Conservation (phyloP, 2,329 filamentous ascomycete genomes). For the Fusarium sp. region DNA sequence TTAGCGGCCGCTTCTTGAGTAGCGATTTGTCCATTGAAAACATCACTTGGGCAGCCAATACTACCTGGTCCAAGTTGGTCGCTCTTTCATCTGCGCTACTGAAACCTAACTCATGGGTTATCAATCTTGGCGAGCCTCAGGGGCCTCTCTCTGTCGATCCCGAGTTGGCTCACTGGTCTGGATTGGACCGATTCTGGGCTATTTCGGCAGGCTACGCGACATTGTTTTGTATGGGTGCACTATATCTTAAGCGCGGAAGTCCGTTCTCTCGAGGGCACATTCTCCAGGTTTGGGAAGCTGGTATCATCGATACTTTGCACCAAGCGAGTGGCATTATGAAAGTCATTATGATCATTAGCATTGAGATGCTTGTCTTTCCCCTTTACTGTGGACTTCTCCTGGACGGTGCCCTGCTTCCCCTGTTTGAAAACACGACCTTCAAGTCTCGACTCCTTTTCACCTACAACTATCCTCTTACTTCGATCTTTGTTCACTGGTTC, state of each 20-base stretch:
- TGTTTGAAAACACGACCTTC: slow-evolving; percentile 86
- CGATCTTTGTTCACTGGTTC: slow-evolving; percentile 98
- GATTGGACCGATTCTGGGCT: slow-evolving; percentile 74
- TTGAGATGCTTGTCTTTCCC: slow-evolving; percentile 98
- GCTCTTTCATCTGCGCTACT: slow-evolving; percentile 49
- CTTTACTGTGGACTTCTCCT: slow-evolving; percentile 94
- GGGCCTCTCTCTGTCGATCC: slow-evolving; percentile 60
- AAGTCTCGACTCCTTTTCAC: slow-evolving; percentile 84
- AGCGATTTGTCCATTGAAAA: slow-evolving; percentile 24
- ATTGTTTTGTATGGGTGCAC: slow-evolving; percentile 77
- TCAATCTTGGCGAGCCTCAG: slow-evolving; percentile 64
- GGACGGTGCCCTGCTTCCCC: slow-evolving; percentile 86
- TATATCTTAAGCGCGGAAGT: slow-evolving; percentile 81
- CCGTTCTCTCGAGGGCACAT: slow-evolving; percentile 71
- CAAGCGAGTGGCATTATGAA: slow-evolving; percentile 98
- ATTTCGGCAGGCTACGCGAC: slow-evolving; percentile 85
- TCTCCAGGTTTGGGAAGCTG: slow-evolving; percentile 76
- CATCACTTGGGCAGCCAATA: slow-evolving; percentile 17
- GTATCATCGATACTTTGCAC: slow-evolving; percentile 83
- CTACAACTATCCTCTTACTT: slow-evolving; percentile 82
- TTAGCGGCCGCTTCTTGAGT: slow-evolving; percentile 57
- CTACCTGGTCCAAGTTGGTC: slow-evolving; percentile 35
- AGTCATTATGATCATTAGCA: slow-evolving; percentile 97
- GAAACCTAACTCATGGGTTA: slow-evolving; percentile 68
- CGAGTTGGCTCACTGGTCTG: slow-evolving; percentile 75